Evolutionary conservation across 106 monocot genomes (phyloP), one percentile per base, ranked within the genome.

Genomic region (Platanthera guangdongensis): DNA sequence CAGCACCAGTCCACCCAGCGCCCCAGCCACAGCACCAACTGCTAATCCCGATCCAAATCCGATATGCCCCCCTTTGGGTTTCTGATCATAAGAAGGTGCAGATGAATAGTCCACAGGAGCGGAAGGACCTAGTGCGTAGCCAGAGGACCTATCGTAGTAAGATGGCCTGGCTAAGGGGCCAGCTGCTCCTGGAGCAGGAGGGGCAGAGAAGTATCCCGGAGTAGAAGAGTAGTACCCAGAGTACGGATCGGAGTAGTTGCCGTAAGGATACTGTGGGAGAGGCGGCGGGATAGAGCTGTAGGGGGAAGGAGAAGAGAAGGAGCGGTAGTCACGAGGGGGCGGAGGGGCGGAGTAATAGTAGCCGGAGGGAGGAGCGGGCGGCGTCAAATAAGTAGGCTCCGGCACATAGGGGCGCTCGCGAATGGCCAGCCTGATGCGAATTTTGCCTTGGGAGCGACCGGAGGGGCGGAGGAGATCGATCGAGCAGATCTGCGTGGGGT

Each of bases 361-460:
- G 71, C 79, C 76, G 68, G 67, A 67, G 16, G 83, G 48, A 11
- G 80, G 71, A 57, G 81, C 74, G 15, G 81, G 83, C 12, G 79
- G 54, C 49, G 62, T 46, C 25, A 79, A 83, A 54, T 84, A 83
- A 48, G 30, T 72, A 8, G 78, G 85, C 64, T 83, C 85, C 7
- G 72, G 68, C 7, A 79, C 83, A 18, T 48, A 47, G 4, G 90
- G 75, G 30, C 80, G 84, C 74, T 92, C 90, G 8, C 81, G 82
- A 45, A 90, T 28, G 71, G 84, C 79, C 75, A 99, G 47, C 78
- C 84, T 91, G 91, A 99, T 78, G 14, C 89, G 79, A 71, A 94
- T 64, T 81, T 94, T 94, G 47, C 97, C 97, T 76, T 99, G 97
- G 15, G 89, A 88, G 4, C 97, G 86, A 25, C 97, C 97, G 47